A percentile compares a stretch with the other conserved stretches of the same genome.
Evolutionary conservation across 2,329 filamentous ascomycete genomes (phyloP).

Genomic region (Dendrostoma leiphaemia): DNA sequence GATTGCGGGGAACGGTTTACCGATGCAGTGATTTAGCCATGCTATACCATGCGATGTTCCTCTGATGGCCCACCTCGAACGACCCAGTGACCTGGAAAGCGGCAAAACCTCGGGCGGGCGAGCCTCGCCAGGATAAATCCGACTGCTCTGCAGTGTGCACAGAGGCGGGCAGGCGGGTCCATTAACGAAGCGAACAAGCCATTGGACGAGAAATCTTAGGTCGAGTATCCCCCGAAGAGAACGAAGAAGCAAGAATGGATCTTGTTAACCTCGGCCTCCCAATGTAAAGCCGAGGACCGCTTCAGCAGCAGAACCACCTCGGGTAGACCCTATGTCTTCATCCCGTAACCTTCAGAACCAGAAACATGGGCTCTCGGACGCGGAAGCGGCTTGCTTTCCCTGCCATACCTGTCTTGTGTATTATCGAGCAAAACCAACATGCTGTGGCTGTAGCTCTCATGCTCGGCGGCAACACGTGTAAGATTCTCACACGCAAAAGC

Average conservation of each 20-base stretch:
- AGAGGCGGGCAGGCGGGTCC: not conserved
- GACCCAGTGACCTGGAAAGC: not conserved
- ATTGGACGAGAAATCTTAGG: not conserved
- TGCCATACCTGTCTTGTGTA: no score
- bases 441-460: no score
- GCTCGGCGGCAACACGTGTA: not conserved
- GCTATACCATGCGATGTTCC: not conserved
- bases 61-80: not conserved
- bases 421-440: no score
- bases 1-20: conserved; percentile 1
- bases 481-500: not conserved
- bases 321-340: not conserved
- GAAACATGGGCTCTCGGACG: no score
- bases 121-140: no score
- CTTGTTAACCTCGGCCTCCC: not conserved
- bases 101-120: conserved; percentile 2
- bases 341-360: no score
- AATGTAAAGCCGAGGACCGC: not conserved
- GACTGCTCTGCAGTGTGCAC: not conserved
- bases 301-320: not conserved
- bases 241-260: not conserved
- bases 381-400: no score
- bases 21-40: not conserved
- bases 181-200: not conserved
- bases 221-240: no score